Base-by-base conservation (phyloP, 768 basidiomycete genomes). In the Boletellus ananiceps region DNA sequence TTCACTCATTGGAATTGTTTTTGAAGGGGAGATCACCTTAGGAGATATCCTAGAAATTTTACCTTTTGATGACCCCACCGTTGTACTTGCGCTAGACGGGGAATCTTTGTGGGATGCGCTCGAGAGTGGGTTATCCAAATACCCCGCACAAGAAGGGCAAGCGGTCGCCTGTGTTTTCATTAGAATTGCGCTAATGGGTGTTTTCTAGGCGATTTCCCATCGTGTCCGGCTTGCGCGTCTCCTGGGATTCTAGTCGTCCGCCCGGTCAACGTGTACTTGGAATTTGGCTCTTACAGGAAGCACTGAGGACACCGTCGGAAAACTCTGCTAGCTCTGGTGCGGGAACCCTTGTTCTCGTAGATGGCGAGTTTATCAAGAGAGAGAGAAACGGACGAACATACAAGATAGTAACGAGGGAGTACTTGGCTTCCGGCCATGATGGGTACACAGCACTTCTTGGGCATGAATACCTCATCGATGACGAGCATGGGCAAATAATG, bases 61-160 rank as follows among this genome's bases (percentile, higher is more conserved):
- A 25, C 93, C 93, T 0, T 95, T 93, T 51, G 85, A 88, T 47
- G 93, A 95, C 57, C 84, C 91, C 2, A 71, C 86, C 14, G 78
- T 96, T 5, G 89, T 92, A 3, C 57, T 93, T 11, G 85, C 93
- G 63, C 64, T 95, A 14, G 82, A 89, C 55, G 92, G 93, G 2
- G 74, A 78, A 56, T 73, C 82, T 0, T 75, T 95, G 38, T 93
- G 90, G 88, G 82, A 81, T 36, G 82, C 85, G 0, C 56, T 95
- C 32, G 93, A 96, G 61, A 73, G 74, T 11, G 79, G 81, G 6
- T 70, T 96, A 6, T 72, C 71, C 50, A 88, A 79, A 45, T 94
- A 86, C 80, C 93, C 93, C 7, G 84, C 90, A 15, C 91, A 93
- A 67, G 93, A 94, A 76, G 93, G 93, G 91, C 82, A 52, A 66